Base-by-base conservation (phyloP, 192 early-diverging fungal species). In the Tieghemiomyces parasiticus region DNA sequence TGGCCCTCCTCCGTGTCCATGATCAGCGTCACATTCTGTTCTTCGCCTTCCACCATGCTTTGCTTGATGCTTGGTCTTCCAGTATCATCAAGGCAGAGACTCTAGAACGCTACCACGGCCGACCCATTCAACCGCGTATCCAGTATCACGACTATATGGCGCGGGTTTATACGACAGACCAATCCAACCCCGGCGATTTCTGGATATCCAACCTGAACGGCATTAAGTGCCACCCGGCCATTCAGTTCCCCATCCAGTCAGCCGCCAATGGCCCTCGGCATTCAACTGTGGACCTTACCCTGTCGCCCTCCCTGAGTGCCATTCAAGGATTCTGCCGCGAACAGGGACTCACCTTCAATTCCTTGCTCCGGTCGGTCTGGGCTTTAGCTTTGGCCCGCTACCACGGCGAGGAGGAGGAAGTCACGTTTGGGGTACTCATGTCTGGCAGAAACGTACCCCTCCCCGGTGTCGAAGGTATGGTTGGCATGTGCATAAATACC, bases 51-150 rank as follows among this genome's bases (percentile, higher is more conserved):
- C 55, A 58, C 33, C 55, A 58, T 35, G 55, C 55, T 3, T 31
- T 58, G 9, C 55, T 58, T n/a, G 55, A 58, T 38, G 55, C 55
- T 31, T 58, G 55, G 55, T 58, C 55, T 10, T n/a, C 24, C n/a
- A 22, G 35, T 38, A 10, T 38, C 4, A 14, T 58, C 33, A 25
- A 35, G 0, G 22, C 28, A 0, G 55, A 58, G n/a, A 25, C 34
- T 0, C 20, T 38, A 8, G 55, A 31, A 4, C 22, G 34, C n/a
- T 58, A 58, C 55, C 55, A 58, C 6, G 33, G 32, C 9, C 14
- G 19, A 1, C n/a, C 55, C 38, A 6, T 42, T 6, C 4, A 9
- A 4, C 47, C 47, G 4, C 4, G 20, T n/a, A 14, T 22, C 4
- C 47, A 48, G 22, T 48, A n/a, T 25, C 9, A 9, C 13, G 24